Evolutionary conservation across 305 asterid genomes (phyloP).

Genomic region (Fraxinus platypoda): DNA sequence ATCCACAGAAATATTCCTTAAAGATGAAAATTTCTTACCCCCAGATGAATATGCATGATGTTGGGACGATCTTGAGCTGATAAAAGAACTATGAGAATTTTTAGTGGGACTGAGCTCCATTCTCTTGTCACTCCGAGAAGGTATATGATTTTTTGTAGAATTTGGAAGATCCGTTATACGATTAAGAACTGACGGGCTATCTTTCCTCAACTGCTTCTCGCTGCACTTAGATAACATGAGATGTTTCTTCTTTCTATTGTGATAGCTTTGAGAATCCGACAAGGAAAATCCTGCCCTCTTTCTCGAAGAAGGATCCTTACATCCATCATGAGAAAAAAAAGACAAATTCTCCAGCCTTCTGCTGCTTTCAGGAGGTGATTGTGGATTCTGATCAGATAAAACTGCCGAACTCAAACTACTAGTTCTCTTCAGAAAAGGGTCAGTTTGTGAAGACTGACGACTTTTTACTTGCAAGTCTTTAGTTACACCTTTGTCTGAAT

Average conservation of each 20-base stretch:
- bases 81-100: conserved; percentile 28
- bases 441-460: conserved; percentile 25
- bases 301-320: conserved; percentile 31
- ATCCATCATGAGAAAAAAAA: conserved; percentile 29
- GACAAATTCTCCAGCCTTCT: conserved; percentile 33
- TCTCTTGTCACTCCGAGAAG: conserved; percentile 30
- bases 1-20: conserved; percentile 31
- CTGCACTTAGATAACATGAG: conserved; percentile 30
- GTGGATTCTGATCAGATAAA: conserved; percentile 31
- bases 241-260: conserved; percentile 28
- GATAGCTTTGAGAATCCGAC: conserved; percentile 25
- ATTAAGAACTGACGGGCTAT: conserved; percentile 23
- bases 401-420: conserved; percentile 28
- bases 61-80: conserved; percentile 32
- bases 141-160: conserved; percentile 24
- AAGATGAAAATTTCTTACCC: conserved; percentile 35
- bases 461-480: conserved; percentile 31
- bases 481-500: conserved; percentile 15
- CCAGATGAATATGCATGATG: conserved; percentile 29
- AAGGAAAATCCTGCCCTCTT: conserved; percentile 38
- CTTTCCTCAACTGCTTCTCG: conserved; percentile 36
- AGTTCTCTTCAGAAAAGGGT: conserved; percentile 30
- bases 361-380: conserved; percentile 35
- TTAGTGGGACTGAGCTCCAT: conserved; percentile 19
- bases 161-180: conserved; percentile 23